Evolutionary conservation across 805 yeast species (phyloP), one percentile per base, ranked within the genome.

Genomic region (Saccharomyces kudriavzevii): DNA sequence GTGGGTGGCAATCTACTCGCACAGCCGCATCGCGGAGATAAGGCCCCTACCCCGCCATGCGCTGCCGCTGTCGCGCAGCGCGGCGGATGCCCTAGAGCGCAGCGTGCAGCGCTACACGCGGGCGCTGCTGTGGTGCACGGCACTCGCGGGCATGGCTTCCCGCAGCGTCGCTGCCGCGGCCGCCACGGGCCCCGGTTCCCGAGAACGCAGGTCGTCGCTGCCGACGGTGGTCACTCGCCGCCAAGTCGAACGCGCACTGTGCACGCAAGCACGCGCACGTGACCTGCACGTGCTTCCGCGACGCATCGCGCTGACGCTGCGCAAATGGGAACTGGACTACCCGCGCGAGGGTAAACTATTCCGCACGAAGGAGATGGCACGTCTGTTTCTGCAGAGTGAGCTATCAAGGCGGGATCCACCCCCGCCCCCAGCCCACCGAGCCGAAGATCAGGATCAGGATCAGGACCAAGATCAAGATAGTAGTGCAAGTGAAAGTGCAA

Each of bases 1-100:
- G 47, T 68, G 72, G 72, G 40, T 31, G 2, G 52, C 58, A 1
- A 51, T 67, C 2, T 68, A 68, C 50, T 54, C 67, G 5, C 57
- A 57, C 48, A 59, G 60, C 22, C 51, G 58, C 2, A 48, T 64
- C 11, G 56, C 52, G 35, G 67, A 60, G 46, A 48, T 54, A 6
- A 31, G 48, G 1, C 62, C 60, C 13, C 43, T 58, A 3, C 47
- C 58, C 25, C 49, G 51, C 30, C 40, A 53, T 1, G 58, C 67
- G 4, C 45, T 58, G 8, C 57, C 54, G 1, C 47, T 58, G 25
- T 57, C 64, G 0, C 26, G 51, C 5, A 58, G 58, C n/a, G 55
- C 65, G 1, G 31, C 56, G n/a, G 31, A 49, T 13, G 53, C 52
- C 13, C 14, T 66, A 30, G 57, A 55, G 11, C 24, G 47, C n/a